Percentiles rank a stretch among this genome's conserved stretches.
Conservation (phyloP, 1,284 basidiomycete genomes). For the Apiotrichum gamsii region DNA sequence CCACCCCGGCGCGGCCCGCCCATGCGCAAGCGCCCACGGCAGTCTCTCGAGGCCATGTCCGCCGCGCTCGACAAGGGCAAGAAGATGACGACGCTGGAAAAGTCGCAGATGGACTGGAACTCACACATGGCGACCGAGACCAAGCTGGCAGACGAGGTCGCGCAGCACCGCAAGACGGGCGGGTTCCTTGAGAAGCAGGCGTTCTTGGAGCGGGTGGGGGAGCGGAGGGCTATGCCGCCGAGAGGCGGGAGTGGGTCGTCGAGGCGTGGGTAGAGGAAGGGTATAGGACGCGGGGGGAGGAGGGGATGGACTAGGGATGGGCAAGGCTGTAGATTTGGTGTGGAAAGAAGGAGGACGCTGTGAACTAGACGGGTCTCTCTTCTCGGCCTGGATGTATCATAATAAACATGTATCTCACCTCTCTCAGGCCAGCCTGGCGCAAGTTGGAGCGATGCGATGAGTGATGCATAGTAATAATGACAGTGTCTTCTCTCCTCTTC, state of each 20-base stretch:
- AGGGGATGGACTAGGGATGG: too few species aligned
- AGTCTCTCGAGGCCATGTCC: slow-evolving; percentile 43
- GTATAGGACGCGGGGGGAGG: too few species aligned
- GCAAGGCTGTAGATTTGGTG: background rate
- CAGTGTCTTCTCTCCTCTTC: too few species aligned
- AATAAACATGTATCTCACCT: too few species aligned
- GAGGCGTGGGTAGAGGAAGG: too few species aligned
- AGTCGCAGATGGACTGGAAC: slow-evolving; percentile 47
- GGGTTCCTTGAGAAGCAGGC: slow-evolving; percentile 43
- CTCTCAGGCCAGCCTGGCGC: too few species aligned
- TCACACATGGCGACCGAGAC: slow-evolving; percentile 27
- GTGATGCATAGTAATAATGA: background rate
- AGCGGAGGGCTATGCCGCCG: slow-evolving; percentile 14
- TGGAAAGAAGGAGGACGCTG: background rate
- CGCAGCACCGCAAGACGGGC: slow-evolving; percentile 35
- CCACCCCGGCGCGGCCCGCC: slow-evolving; percentile 14
- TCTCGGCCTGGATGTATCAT: too few species aligned
- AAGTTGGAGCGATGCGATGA: background rate
- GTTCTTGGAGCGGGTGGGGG: slow-evolving; percentile 42
- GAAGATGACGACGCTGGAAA: slow-evolving; percentile 47
- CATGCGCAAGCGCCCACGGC: slow-evolving; percentile 37
- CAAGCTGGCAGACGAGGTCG: slow-evolving; percentile 33
- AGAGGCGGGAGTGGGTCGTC: background rate
- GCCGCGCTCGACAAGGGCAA: slow-evolving; percentile 41
- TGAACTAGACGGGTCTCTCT: too few species aligned